Base-by-base conservation (phyloP, 1,284 basidiomycete genomes). In the Leucoagaricus sp. region DNA sequence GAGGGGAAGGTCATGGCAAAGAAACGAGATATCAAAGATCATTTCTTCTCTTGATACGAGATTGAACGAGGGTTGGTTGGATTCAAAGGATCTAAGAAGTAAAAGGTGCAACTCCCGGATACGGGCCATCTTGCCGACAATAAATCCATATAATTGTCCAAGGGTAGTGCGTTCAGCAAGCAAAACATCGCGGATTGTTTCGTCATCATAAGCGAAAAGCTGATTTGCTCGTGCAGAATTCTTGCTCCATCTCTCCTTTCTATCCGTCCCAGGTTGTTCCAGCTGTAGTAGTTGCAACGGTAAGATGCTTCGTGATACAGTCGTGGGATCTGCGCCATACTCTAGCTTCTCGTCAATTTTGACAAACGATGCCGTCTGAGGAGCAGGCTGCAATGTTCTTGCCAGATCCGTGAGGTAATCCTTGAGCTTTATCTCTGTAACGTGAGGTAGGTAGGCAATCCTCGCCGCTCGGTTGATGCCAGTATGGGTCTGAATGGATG, bases 101-200 rank as follows among this genome's bases (percentile, higher is more conserved):
- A 76, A 71, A n/a, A 87, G 68, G 67, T 93, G 88, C 1, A 92
- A 70, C 57, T 81, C 75, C 33, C 82, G 81, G 10, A 83, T 81
- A 40, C 91, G 80, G 8, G 82, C 71, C 31, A 79, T 79, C 64
- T 83, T 86, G 10, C 85, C 89, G 21, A 82, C 73, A 45, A 87
- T 78, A 65, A 81, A 90, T 13, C 89, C 89, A 65, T 88, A 88
- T 31, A 81, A 60, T 62, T 93, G 89, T 5, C 82, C 79, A 15
- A 86, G 62, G 1, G 87, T 87, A 49, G 81, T 82, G 51, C 80
- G 78, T 65, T 92, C 87, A 0, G 81, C 77, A 8, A 89, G 70
- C 53, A 91, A 73, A n/a, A 81, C 76, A 12, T 84, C 79, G 34
- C 81, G 80, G 45, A 88, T 77, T 2, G 74, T 77, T 9, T 77